A percentile compares a stretch with the other conserved stretches of the same genome.
Evolutionary conservation across 2,329 filamentous ascomycete species (phyloP).

Genomic region (Ophiocordyceps sinensis): DNA sequence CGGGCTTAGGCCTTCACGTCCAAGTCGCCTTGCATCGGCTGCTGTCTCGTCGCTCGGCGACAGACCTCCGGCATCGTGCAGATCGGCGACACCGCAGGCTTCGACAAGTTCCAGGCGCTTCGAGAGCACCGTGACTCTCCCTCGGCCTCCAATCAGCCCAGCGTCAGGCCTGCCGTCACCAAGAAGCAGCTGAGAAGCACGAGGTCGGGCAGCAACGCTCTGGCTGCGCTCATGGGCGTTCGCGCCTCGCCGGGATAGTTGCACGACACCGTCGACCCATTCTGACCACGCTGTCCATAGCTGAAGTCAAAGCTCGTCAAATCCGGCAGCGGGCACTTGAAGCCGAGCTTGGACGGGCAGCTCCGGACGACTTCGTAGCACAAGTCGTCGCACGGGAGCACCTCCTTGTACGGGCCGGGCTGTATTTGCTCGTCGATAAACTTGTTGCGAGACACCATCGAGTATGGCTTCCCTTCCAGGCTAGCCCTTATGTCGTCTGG

Average conservation of each 20-base stretch:
- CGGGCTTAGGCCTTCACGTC: too few species aligned
- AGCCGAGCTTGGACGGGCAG: slow-evolving; percentile 65
- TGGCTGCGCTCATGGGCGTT: slow-evolving; percentile 11
- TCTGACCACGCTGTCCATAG: slow-evolving; percentile 16
- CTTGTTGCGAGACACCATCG: slow-evolving; percentile 47
- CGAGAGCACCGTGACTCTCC: background rate
- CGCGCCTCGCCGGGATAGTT: slow-evolving; percentile 23
- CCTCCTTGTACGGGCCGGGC: slow-evolving; percentile 87
- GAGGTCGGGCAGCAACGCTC: slow-evolving; percentile 4
- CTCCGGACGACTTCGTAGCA: slow-evolving; percentile 77
- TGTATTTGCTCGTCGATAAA: slow-evolving; percentile 56
- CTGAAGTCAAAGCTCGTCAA: slow-evolving; percentile 19
- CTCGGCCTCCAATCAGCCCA: background rate
- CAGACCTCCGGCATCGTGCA: too few species aligned
- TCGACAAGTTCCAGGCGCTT: too few species aligned
- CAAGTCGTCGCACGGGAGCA: slow-evolving; percentile 75
- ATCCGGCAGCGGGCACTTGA: slow-evolving; percentile 50
- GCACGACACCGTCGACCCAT: slow-evolving; percentile 15
- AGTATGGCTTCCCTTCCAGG: slow-evolving; percentile 9
- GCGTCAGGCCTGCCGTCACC: background rate
- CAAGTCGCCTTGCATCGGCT: too few species aligned
- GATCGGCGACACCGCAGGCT: too few species aligned
- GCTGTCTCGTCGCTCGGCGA: too few species aligned
- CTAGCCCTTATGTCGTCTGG: slow-evolving; percentile 17
- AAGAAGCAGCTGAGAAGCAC: slow-evolving; percentile 5